Evolutionary conservation across 441 rosid genomes (phyloP).

Genomic region (Arabidopsis hybrid): DNA sequence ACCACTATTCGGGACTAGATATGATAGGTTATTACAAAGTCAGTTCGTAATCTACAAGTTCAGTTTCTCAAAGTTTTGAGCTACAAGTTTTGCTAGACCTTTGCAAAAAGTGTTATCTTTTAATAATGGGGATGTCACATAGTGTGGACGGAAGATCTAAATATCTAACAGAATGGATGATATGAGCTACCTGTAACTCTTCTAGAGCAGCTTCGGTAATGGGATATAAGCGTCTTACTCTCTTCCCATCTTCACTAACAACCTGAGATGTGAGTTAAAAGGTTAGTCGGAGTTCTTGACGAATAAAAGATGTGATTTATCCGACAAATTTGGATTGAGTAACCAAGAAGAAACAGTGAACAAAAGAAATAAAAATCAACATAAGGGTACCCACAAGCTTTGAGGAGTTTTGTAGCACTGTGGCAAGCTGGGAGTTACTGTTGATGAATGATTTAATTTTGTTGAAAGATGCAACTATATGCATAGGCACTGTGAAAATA

Average conservation of each 20-base stretch:
- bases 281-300: too few relatives aligned
- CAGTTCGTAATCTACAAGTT: neutral
- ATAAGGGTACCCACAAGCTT: constrained; percentile 62
- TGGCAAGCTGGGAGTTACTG: constrained; percentile 78
- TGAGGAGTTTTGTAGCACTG: constrained; percentile 71
- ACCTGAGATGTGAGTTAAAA: constrained; percentile 48
- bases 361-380: too few relatives aligned
- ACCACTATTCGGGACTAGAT: constrained; percentile 83
- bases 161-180: too few relatives aligned
- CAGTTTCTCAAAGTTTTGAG: too few relatives aligned
- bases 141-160: too few relatives aligned
- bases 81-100: too few relatives aligned
- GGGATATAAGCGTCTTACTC: constrained; percentile 75
- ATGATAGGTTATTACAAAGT: constrained; percentile 16
- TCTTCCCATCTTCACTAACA: constrained; percentile 96
- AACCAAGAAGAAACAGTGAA: too few relatives aligned
- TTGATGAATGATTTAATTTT: constrained; percentile 80
- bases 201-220: constrained; percentile 81
- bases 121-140: too few relatives aligned
- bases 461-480: constrained; percentile 90
- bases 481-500: constrained; percentile 69
- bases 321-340: too few relatives aligned
- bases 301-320: too few relatives aligned
- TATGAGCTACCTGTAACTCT: constrained; percentile 75
- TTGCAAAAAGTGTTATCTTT: too few relatives aligned